Evolutionary conservation across 2,329 filamentous ascomycete genomes (phyloP).

Genomic region (Hymenoscyphus repandus): DNA sequence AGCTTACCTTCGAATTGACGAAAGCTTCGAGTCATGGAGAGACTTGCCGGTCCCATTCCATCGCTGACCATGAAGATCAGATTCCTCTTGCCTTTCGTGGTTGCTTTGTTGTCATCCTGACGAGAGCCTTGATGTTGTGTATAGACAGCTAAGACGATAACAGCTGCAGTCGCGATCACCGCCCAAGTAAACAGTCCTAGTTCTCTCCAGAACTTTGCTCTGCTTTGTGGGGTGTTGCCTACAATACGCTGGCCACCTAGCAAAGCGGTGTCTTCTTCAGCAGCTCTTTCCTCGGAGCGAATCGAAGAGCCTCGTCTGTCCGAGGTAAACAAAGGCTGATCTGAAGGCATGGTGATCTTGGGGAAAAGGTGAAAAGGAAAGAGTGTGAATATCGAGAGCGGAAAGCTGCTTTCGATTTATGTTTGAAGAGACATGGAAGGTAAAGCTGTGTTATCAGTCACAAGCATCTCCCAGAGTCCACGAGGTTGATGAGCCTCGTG

Average conservation of each 20-base stretch:
- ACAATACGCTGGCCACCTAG: slow-evolving; percentile 28
- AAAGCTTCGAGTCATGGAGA: slow-evolving; percentile 82
- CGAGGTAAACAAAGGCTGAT: slow-evolving; percentile 28
- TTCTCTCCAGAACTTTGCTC: slow-evolving; percentile 63
- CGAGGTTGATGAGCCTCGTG: not conserved
- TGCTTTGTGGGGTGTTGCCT: slow-evolving; percentile 24
- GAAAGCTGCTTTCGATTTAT: not conserved
- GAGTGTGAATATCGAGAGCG: not conserved
- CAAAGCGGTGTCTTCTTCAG: slow-evolving; percentile 38
- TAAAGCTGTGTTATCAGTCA: not conserved
- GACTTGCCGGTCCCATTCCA: slow-evolving; percentile 92
- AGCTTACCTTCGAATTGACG: slow-evolving; percentile 61
- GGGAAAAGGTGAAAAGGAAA: not conserved
- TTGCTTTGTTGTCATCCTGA: slow-evolving; percentile 15
- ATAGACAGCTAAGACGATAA: slow-evolving; percentile 76
- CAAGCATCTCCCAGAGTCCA: not conserved
- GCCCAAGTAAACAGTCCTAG: slow-evolving; percentile 78
- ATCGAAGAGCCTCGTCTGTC: slow-evolving; percentile 48
- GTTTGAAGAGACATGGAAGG: not conserved
- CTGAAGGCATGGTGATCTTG: slow-evolving; percentile 17
- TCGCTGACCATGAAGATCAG: slow-evolving; percentile 99
- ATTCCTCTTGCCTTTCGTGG: slow-evolving; percentile 69
- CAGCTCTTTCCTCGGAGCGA: slow-evolving; percentile 47
- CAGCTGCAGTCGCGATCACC: slow-evolving; percentile 68
- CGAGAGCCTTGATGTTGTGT: slow-evolving; percentile 59